Conservation (phyloP, 768 basidiomycete species). For the Hypsizygus marmoreus region DNA sequence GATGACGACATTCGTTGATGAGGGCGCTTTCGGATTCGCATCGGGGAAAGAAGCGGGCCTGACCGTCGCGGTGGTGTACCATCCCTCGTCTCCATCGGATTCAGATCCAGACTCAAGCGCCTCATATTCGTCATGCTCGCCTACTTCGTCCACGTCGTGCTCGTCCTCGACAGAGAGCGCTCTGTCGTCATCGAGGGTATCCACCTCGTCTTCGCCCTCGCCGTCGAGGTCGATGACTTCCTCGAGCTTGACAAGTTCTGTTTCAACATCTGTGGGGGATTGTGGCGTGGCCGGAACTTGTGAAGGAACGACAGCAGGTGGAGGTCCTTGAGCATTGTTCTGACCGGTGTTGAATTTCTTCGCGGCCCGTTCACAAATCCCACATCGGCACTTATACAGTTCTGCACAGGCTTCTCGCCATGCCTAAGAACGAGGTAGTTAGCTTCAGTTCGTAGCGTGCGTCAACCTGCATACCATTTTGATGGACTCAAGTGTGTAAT, state of each 20-base stretch:
- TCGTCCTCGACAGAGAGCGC: slow-evolving; percentile 24
- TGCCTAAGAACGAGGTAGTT: slow-evolving; percentile 38
- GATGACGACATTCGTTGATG: not conserved
- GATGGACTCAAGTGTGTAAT: slow-evolving; percentile 60
- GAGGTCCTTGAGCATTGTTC: slow-evolving; percentile 28
- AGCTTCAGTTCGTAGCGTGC: slow-evolving; percentile 11
- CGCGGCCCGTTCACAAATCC: slow-evolving; percentile 73
- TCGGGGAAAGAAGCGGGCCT: not conserved
- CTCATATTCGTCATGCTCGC: slow-evolving; percentile 33
- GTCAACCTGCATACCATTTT: slow-evolving; percentile 57
- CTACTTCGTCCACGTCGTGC: slow-evolving; percentile 32
- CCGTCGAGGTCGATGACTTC: slow-evolving; percentile 18
- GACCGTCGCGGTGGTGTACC: not conserved
- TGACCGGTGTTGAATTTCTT: slow-evolving; percentile 47
- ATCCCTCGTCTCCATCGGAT: slow-evolving; percentile 7
- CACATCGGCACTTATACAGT: slow-evolving; percentile 70
- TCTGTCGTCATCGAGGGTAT: slow-evolving; percentile 22
- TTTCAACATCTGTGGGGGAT: not conserved
- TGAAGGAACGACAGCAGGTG: slow-evolving; percentile 7
- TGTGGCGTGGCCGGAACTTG: slow-evolving; percentile 6
- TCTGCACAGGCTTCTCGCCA: slow-evolving; percentile 78
- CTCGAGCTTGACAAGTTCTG: slow-evolving; percentile 10
- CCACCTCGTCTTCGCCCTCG: slow-evolving; percentile 26
- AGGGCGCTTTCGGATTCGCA: not conserved
- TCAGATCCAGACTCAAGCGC: slow-evolving; percentile 15